Evolutionary conservation across 108 stramenopile species (phyloP), one percentile per base, ranked within the genome.

Genomic region (Fragilaria radians): DNA sequence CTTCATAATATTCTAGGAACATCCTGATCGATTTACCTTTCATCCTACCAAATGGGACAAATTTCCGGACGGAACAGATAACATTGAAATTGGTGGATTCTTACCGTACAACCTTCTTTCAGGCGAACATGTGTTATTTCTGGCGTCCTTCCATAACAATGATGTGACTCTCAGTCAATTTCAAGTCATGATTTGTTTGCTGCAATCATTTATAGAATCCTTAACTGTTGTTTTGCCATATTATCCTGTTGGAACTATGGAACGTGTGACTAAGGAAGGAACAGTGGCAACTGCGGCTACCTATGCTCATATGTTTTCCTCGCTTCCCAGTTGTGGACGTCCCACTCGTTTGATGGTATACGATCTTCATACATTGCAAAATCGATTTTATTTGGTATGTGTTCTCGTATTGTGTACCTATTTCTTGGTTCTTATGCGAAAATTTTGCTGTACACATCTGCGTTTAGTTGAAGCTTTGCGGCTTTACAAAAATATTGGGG

Each of bases 151-250:
- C 54, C 88, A 90, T 77, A 89, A 86, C 79, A 94, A 94, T 52
- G 93, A 94, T 72, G 86, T 86, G 23, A 94, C 93, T 0, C 79
- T 94, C n/a, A 79, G 76, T 52, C 93, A 94, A 53, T 87, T 94
- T 70, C 84, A 86, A 67, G 91, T 92, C 60, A 84, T 94, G 79
- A 89, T 94, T 36, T 66, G 74, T 46, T 72, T 94, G 14, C 79
- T 90, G 28, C 78, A 86, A 57, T 71, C 62, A 46, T 91, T 94
- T 52, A 80, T 94, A 14, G 83, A 86, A 59, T 71, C 68, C 24
- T 53, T 94, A 32, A 94, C 93, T 1, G 76, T 94, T 5, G 90
- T 94, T 18, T 75, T 94, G 28, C 90, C 93, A 0, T 94, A 83
- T 71, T 92, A 80, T 33, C 34, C 42, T 7, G 72, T 75, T 2